Evolutionary conservation across 345 rosid species (phyloP).

Genomic region (Dipteronia sinensis): DNA sequence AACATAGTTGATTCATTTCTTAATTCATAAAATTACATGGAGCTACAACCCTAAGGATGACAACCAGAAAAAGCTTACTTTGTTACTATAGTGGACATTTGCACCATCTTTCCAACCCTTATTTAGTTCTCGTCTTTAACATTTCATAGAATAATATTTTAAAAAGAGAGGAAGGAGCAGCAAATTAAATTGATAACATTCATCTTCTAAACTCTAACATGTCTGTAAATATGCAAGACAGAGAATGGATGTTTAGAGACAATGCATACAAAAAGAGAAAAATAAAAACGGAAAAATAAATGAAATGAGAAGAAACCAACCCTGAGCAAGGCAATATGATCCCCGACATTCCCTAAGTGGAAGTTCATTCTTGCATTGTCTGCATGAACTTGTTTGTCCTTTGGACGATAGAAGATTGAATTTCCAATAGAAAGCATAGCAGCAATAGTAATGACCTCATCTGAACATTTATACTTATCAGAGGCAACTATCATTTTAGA

Average conservation of each 20-base stretch:
- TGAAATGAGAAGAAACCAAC: constrained; percentile 37
- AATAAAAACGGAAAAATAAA: not conserved
- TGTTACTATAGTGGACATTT: not conserved
- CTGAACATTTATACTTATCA: constrained; percentile 87
- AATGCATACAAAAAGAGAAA: not conserved
- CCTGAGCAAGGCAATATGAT: constrained; percentile 90
- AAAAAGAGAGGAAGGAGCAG: not conserved
- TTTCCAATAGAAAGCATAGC: constrained; percentile 96
- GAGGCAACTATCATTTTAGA: constrained; percentile 95
- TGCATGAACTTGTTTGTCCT: constrained; percentile 97
- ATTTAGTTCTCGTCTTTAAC: not conserved
- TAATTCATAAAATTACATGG: not conserved
- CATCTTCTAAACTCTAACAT: not conserved
- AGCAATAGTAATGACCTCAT: constrained; percentile 83
- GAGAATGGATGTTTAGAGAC: not conserved
- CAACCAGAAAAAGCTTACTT: not conserved
- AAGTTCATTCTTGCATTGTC: constrained; percentile 96
- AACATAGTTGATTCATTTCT: not conserved
- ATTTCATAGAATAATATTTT: not conserved
- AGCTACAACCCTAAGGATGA: not conserved
- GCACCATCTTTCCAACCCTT: constrained; percentile 3
- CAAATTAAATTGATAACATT: constrained; percentile 7
- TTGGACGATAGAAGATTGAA: constrained; percentile 94
- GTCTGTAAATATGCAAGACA: not conserved
- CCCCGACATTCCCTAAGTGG: constrained; percentile 91